Evolutionary conservation across 1,284 basidiomycete genomes (phyloP), one percentile per base, ranked within the genome.

Genomic region (Lentinula novae-zelandiae): DNA sequence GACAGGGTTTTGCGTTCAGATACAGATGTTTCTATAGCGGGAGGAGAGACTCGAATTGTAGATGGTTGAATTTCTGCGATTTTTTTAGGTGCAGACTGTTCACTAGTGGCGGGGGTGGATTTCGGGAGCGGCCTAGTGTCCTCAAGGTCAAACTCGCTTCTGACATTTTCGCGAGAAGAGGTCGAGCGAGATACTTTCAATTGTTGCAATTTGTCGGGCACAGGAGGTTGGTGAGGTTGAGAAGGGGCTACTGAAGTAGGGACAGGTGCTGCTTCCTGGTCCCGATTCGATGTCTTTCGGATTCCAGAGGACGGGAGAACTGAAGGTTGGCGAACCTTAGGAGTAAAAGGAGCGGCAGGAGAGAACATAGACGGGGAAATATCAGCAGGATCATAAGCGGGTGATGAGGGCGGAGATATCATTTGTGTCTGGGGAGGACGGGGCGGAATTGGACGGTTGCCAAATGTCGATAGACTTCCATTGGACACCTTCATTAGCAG

Each of bases 401-500:
- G 79, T n/a, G 79, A 77, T 5, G 72, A 69, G 15, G 75, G 76
- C 12, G 79, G 79, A 22, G 77, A 78, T 34, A 76, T 71, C 50
- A 74, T 63, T 49, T 63, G 74, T 34, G 72, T 72, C 15, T 74
- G 68, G 56, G 67, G 78, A 49, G 75, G 77, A 44, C 82, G 82
- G 58, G 84, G 84, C 36, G 82, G 84, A 49, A 84, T 73, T 9
- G 84, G 84, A 39, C 75, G 74, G 66, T 84, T 85, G 7, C 82
- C 83, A 56, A 85, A 74, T 40, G 78, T 73, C 4, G 79, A 75
- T 39, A 82, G 62, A 58, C 78, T 82, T 12, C 72, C 75, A 63
- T 71, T 71, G 5, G 81, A 79, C 33, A 70, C 60, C 66, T 76
- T 72, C 70, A 39, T 71, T 63, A 62, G 59, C 66, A 61, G 64